Evolutionary conservation across 352 stramenopile genomes (phyloP), one percentile per base, ranked within the genome.

Genomic region (Globisporangium rhizosaccharum): DNA sequence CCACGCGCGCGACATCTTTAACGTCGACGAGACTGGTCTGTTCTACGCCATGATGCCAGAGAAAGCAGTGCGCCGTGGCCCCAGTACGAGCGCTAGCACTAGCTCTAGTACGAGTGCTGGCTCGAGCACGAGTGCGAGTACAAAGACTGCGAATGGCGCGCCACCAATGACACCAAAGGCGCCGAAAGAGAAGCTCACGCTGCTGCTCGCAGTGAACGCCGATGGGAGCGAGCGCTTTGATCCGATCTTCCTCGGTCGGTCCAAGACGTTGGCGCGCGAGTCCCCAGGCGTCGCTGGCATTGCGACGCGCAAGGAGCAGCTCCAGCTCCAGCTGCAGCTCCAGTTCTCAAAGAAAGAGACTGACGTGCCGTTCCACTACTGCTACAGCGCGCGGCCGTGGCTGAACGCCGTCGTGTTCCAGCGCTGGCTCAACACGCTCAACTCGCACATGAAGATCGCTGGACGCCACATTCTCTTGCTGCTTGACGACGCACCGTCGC

Each of bases 391-490:
- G 48, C 65, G 62, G 49, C 53, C 55, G 37, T 68, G 62, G 61
- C 58, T 74, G 51, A 74, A 68, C 28, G 67, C 59, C 14, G 51
- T 72, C 48, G 62, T 74, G 45, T 74, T 74, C 46, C 60, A 65
- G 56, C 58, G 60, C 28, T 74, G 67, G 67, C 51, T 74, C 20
- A 58, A 67, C 28, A 55, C 65, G 36, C 51, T 74, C 20, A 67
- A 74, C 51, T 59, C 57, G 37, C 50, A 58, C 37, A 74, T 74
- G 67, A 61, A 62, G 44, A 59, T 70, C 59, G 53, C 67, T n/a
- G 45, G 59, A 12, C 67, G 67, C n/a, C 56, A 64, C 47, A 69
- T 74, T 10, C 52, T 74, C 14, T 36, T 74, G 28, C 44, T 74
- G 42, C 51, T 74, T 2, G 64, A 66, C 37, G 63, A 72, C 39